These are phyloP conservation scores for Vitis hybrid DNA, from an alignment of 177 flowering plant genomes.

Conservation along the genomic window DNA sequence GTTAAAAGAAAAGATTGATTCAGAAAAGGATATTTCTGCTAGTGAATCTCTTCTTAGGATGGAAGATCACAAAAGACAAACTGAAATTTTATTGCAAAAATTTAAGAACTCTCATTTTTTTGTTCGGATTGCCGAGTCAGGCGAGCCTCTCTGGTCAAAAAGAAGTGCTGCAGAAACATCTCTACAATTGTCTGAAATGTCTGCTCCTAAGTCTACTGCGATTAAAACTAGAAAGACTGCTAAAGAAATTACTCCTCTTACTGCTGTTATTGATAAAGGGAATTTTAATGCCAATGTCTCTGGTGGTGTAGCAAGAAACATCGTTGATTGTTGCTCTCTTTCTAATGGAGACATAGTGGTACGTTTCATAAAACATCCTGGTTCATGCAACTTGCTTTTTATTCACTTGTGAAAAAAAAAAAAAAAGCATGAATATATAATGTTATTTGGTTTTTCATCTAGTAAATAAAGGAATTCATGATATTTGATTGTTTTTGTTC, in stretches of 20 bases:
- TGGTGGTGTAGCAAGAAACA: slow-evolving; percentile 84
- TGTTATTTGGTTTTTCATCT: neutral
- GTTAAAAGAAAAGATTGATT: slow-evolving; percentile 27
- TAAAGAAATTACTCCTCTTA: slow-evolving; percentile 24
- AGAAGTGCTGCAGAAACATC: slow-evolving; percentile 31
- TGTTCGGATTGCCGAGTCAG: slow-evolving; percentile 77
- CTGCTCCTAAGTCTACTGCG: slow-evolving; percentile 19
- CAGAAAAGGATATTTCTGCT: slow-evolving; percentile 47
- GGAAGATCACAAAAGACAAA: slow-evolving; percentile 78
- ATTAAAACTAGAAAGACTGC: slow-evolving; percentile 24
- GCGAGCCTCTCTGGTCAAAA: slow-evolving; percentile 79
- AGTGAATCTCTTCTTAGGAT: slow-evolving; percentile 81
- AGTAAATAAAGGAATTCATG: too few relatives aligned
- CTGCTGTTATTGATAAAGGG: slow-evolving; percentile 76
- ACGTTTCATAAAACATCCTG: slow-evolving; percentile 29
- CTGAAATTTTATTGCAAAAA: slow-evolving; percentile 56
- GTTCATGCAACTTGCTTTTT: neutral
- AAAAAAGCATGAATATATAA: neutral
- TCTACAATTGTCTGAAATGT: slow-evolving; percentile 24
- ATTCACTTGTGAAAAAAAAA: neutral
- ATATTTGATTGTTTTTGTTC: neutral
- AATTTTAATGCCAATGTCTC: slow-evolving; percentile 70
- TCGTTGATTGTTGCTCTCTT: slow-evolving; percentile 67
- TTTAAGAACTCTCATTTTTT: slow-evolving; percentile 88
- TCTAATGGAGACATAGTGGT: slow-evolving; percentile 97